Evolutionary conservation across 2,329 filamentous ascomycete genomes (phyloP).

Genomic region (Cadophora luteo-olivacea): DNA sequence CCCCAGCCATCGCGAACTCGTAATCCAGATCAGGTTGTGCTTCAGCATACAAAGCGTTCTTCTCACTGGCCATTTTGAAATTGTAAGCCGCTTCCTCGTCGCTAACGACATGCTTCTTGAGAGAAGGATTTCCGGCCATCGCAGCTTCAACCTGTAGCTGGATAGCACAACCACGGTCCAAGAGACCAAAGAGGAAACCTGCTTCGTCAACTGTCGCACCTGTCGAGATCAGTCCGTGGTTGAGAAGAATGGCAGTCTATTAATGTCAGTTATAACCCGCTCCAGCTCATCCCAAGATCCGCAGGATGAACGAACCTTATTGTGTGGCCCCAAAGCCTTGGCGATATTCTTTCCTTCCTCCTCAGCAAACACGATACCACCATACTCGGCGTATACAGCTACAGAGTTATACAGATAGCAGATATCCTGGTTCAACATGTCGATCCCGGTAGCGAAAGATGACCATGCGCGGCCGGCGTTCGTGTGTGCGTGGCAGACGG

Average conservation of each 20-base stretch:
- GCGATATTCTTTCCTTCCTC: conserved; percentile 71
- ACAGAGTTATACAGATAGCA: conserved; percentile 70
- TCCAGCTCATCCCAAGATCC: not conserved
- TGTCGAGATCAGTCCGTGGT: conserved; percentile 76
- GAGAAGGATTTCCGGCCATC: conserved; percentile 53
- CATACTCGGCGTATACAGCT: conserved; percentile 69
- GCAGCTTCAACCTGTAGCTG: conserved; percentile 74
- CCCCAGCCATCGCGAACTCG: conserved; percentile 51
- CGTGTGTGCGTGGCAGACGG: conserved; percentile 74
- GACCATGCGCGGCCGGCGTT: conserved; percentile 71
- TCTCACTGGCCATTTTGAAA: conserved; percentile 56
- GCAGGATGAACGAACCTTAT: conserved; percentile 35
- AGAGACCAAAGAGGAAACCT: conserved; percentile 70
- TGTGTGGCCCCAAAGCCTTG: conserved; percentile 64
- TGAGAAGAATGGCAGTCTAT: conserved; percentile 67
- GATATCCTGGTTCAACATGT: conserved; percentile 75
- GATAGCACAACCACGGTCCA: conserved; percentile 72
- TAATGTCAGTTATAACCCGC: not conserved
- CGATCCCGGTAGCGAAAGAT: conserved; percentile 66
- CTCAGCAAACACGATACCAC: conserved; percentile 66
- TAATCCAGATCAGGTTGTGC: conserved; percentile 55
- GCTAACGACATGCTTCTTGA: conserved; percentile 59
- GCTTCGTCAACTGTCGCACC: conserved; percentile 77
- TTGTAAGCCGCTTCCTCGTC: conserved; percentile 62
- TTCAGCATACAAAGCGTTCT: conserved; percentile 53